Evolutionary conservation across 176 grass and related monocot species (phyloP), one percentile per base, ranked within the genome.

Genomic region (Rhynchospora tenuis): DNA sequence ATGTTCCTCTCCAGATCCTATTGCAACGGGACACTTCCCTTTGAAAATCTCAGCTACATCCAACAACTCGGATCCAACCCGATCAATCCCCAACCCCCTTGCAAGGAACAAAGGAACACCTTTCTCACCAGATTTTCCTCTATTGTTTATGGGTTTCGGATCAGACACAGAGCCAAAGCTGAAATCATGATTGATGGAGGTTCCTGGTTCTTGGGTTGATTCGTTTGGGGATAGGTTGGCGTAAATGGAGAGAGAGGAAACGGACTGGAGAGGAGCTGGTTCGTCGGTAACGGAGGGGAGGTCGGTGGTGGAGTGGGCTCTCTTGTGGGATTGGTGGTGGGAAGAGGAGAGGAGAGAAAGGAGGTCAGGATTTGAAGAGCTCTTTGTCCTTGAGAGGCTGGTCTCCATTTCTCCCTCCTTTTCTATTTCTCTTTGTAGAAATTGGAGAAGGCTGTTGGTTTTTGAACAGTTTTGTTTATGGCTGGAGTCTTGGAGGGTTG

Each of bases 71-170:
- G 92, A 94, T 20, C 87, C 92, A 46, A 95, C 51, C 73, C 93
- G 89, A 70, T 98, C 96, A 88, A 98, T 98, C 13, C 96, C 93
- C 54, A 98, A 83, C 20, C 91, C 95, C 79, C 95, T 90, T 11
- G 95, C 95, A 47, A 94, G 89, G 85, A 93, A 98, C 89, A 98
- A 86, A 71, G 90, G 95, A 62, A 89, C 80, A 61, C 83, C 63
- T 12, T 51, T 82, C 28, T 50, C n/a, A 26, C 42, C 60, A 23
- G 14, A 11, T 50, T 54, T 51, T 0, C 28, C 7, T 42, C 26
- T 59, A 31, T 8, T 78, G 13, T 26, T 9, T 22, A 6, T 62
- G 10, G 42, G 27, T 47, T 81, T 23, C 5, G 15, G 14, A 65
- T 12, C 22, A 9, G 3, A 31, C 42, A 19, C 61, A 8, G 28